These are phyloP conservation scores for Candida sojae DNA, from an alignment of 1,139 yeast genomes.

Conservation along the genomic window DNA sequence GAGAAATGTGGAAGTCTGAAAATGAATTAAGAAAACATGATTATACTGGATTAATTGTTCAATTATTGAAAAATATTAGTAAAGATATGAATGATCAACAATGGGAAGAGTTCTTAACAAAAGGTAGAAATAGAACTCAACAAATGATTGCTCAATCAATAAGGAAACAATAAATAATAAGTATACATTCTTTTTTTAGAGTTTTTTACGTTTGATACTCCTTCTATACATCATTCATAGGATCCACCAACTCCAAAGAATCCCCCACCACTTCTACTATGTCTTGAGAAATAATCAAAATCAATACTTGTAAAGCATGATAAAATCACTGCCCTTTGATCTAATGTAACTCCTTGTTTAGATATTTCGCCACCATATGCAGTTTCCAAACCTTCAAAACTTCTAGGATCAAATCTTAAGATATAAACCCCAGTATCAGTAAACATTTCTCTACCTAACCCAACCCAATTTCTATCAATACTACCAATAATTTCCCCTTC, in stretches of 20 bases:
- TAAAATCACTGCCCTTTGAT: slow-evolving; percentile 81
- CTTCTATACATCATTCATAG: slow-evolving; percentile 15
- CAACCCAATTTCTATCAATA: slow-evolving; percentile 94
- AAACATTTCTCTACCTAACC: slow-evolving; percentile 86
- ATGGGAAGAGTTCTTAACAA: slow-evolving; percentile 41
- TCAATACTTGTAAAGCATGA: slow-evolving; percentile 91
- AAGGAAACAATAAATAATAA: slow-evolving; percentile 4
- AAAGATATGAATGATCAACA: slow-evolving; percentile 39
- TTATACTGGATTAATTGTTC: slow-evolving; percentile 53
- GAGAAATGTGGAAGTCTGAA: slow-evolving; percentile 42
- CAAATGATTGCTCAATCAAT: slow-evolving; percentile 12
- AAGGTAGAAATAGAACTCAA: slow-evolving; percentile 28
- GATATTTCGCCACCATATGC: slow-evolving; percentile 10
- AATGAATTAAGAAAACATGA: slow-evolving; percentile 56
- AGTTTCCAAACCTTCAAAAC: slow-evolving; percentile 50
- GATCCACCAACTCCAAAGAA: slow-evolving; percentile 39
- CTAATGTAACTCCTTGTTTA: slow-evolving; percentile 44
- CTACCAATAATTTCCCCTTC: slow-evolving; percentile 63
- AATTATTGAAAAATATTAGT: slow-evolving; percentile 44
- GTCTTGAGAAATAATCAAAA: slow-evolving; percentile 92
- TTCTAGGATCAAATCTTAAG: slow-evolving; percentile 75
- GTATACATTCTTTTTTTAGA: neutral
- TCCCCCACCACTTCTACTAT: slow-evolving; percentile 60
- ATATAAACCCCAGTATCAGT: slow-evolving; percentile 95
- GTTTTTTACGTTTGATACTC: no score